Conservation (phyloP, 2,329 filamentous ascomycete genomes). For the Trichoderma atrobrunneum region DNA sequence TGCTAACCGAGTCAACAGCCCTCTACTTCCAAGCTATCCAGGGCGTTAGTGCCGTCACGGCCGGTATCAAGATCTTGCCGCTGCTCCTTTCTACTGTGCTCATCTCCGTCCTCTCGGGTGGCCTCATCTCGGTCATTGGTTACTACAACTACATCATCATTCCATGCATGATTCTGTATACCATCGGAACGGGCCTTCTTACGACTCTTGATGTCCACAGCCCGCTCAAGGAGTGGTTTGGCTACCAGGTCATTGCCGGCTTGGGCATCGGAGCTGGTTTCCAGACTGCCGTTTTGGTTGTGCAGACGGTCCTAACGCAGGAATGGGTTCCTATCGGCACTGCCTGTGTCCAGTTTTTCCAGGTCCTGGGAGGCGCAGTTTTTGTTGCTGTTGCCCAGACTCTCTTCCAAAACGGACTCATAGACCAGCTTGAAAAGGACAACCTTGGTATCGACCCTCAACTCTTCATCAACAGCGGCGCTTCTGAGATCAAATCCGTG, state of each 20-base stretch:
- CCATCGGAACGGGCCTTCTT: slow-evolving; percentile 53
- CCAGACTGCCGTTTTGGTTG: slow-evolving; percentile 47
- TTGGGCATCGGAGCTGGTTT: slow-evolving; percentile 51
- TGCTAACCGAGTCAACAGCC: slow-evolving; percentile 30
- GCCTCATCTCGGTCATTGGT: slow-evolving; percentile 41
- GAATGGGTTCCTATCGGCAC: slow-evolving; percentile 50
- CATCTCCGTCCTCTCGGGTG: slow-evolving; percentile 44
- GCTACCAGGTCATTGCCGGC: slow-evolving; percentile 56
- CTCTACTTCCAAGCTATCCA: slow-evolving; percentile 55
- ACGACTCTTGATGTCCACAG: slow-evolving; percentile 51
- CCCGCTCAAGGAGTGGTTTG: slow-evolving; percentile 51
- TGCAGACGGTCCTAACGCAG: slow-evolving; percentile 51
- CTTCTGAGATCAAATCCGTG: slow-evolving; percentile 47
- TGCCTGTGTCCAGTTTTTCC: slow-evolving; percentile 58
- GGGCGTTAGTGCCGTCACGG: slow-evolving; percentile 50
- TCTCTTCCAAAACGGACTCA: slow-evolving; percentile 63
- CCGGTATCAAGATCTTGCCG: slow-evolving; percentile 55
- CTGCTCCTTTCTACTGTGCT: slow-evolving; percentile 51
- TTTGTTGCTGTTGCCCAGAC: slow-evolving; percentile 64
- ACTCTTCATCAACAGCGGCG: slow-evolving; percentile 52
- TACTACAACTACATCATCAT: slow-evolving; percentile 44
- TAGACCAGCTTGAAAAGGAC: slow-evolving; percentile 46
- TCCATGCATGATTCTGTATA: slow-evolving; percentile 39
- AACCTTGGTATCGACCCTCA: slow-evolving; percentile 46
- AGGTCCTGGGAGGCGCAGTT: slow-evolving; percentile 63